Evolutionary conservation across 768 basidiomycete species (phyloP).

Genomic region (Russula olivacea): DNA sequence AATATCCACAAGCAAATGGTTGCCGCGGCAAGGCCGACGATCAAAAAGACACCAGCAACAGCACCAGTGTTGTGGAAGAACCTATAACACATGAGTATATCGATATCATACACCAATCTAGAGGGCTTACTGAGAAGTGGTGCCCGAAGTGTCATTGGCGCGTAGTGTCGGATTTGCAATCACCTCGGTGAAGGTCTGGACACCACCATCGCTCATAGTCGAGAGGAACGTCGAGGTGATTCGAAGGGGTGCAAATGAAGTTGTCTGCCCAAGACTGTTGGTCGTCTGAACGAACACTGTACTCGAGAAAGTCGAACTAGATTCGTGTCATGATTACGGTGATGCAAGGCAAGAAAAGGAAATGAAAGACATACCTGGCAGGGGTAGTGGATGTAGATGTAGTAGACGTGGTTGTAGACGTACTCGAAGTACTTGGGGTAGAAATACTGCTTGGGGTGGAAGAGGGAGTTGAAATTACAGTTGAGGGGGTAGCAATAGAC

Average conservation of each 20-base stretch:
- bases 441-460: not conserved
- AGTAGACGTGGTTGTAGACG: not conserved
- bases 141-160: constrained; percentile 39
- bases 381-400: not conserved
- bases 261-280: constrained; percentile 45
- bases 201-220: constrained; percentile 47
- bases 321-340: constrained; percentile 6
- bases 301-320: constrained; percentile 48
- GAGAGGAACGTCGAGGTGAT: constrained; percentile 54
- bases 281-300: constrained; percentile 56
- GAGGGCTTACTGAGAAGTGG: constrained; percentile 42
- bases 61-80: constrained; percentile 89
- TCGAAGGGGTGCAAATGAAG: constrained; percentile 47
- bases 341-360: constrained; percentile 18
- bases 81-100: constrained; percentile 35
- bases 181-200: constrained; percentile 56
- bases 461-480: not conserved
- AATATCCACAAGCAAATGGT: constrained; percentile 64
- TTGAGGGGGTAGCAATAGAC: not conserved
- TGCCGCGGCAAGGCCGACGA: constrained; percentile 76
- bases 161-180: constrained; percentile 68
- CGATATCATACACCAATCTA: not conserved
- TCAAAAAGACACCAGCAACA: constrained; percentile 85
- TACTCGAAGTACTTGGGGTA: not conserved
- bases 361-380: constrained; percentile 28